Evolutionary conservation across 176 grass and related monocot species (phyloP).

Genomic region (Microstegium vimineum): DNA sequence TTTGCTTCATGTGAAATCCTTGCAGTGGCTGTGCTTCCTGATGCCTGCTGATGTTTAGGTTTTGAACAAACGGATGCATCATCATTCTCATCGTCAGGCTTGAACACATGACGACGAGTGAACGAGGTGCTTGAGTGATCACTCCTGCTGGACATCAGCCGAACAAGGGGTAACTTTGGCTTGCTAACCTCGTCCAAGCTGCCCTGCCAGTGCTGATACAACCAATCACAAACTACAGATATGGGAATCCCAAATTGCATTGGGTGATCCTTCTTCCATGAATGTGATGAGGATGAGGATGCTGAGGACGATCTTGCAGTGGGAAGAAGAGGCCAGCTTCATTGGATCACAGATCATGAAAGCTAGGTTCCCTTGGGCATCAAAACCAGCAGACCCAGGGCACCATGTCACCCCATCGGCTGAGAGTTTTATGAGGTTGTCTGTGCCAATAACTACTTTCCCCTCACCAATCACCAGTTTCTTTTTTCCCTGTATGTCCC

Average conservation of each 20-base stretch:
- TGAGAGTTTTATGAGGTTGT: constrained; percentile 77
- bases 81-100: constrained; percentile 50
- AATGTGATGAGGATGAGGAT: constrained; percentile 60
- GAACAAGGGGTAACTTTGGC: constrained; percentile 68
- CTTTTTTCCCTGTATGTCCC: constrained; percentile 63
- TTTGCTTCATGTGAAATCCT: constrained; percentile 57
- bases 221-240: constrained; percentile 83
- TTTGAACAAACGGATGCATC: constrained; percentile 46
- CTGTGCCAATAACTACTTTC: constrained; percentile 79
- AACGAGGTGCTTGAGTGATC: constrained; percentile 69
- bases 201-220: constrained; percentile 92
- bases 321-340: constrained; percentile 76
- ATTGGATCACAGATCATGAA: constrained; percentile 97
- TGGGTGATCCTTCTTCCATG: constrained; percentile 66
- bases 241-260: constrained; percentile 84
- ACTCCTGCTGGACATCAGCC: constrained; percentile 53
- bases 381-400: constrained; percentile 86
- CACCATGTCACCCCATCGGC: constrained; percentile 61
- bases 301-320: constrained; percentile 52
- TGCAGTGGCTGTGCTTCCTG: constrained; percentile 60
- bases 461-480: constrained; percentile 64
- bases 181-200: constrained; percentile 90
- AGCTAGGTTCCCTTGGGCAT: constrained; percentile 80
- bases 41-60: constrained; percentile 51
- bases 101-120: constrained; percentile 60